Percentiles rank a stretch among this genome's conserved stretches.
Conservation (phyloP, 73 alveolate species). For the Tetrahymena thermophila region DNA sequence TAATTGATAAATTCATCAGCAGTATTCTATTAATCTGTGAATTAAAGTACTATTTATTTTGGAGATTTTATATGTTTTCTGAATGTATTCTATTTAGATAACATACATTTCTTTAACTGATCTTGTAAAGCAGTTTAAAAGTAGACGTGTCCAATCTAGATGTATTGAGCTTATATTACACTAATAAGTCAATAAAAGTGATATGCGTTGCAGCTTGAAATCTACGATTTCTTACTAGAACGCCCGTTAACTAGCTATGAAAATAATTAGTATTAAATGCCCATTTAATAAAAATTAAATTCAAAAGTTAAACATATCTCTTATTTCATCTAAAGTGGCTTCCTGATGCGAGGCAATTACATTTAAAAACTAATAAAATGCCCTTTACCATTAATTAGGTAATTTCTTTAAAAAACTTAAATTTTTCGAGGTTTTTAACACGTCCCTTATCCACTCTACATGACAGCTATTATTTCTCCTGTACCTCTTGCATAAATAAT, state of each 20-base stretch:
- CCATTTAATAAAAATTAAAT: not conserved
- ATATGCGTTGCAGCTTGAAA: not conserved
- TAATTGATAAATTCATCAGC: not conserved
- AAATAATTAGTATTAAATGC: not conserved
- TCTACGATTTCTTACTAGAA: not conserved
- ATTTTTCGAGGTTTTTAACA: not conserved
- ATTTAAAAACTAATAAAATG: not conserved
- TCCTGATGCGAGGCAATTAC: not conserved
- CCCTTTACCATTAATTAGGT: not conserved
- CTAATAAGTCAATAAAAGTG: not conserved
- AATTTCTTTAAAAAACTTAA: not conserved
- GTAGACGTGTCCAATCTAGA: not conserved
- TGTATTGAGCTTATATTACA: not conserved
- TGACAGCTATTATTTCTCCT: slow-evolving; percentile 2
- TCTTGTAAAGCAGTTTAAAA: not conserved
- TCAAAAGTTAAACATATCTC: not conserved
- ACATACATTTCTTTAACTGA: not conserved
- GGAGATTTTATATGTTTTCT: not conserved
- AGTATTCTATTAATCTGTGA: not conserved
- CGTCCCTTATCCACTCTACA: not conserved
- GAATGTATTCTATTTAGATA: not conserved
- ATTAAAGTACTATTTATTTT: not conserved
- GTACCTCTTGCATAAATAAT: not conserved
- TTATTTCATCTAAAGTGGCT: not conserved
- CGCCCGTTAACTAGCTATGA: not conserved